Percentiles rank a stretch among this genome's conserved stretches.
Evolutionary conservation across 2,329 filamentous ascomycete genomes (phyloP).

Genomic region (Diaporthe humulicola): DNA sequence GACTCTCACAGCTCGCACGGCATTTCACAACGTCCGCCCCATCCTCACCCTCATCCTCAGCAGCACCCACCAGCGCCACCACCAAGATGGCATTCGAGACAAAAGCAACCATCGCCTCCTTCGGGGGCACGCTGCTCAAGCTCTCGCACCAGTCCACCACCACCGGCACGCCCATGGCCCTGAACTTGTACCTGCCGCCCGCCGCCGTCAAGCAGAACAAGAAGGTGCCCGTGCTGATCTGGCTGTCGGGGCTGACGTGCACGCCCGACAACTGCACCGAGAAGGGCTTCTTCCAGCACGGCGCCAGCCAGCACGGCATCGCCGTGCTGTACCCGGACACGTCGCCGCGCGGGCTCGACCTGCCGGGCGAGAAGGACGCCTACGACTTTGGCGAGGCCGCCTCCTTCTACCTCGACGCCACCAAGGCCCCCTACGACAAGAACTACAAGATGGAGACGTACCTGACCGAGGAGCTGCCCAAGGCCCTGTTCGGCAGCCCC

Average conservation of each 20-base stretch:
- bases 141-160: slow-evolving; percentile 85
- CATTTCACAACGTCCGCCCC: slow-evolving; percentile 28
- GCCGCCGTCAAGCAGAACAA: slow-evolving; percentile 66
- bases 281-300: slow-evolving; percentile 91
- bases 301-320: slow-evolving; percentile 83
- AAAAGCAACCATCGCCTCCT: slow-evolving; percentile 89
- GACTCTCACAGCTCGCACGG: slow-evolving; percentile 37
- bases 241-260: slow-evolving; percentile 94
- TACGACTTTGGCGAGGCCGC: slow-evolving; percentile 95
- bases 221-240: slow-evolving; percentile 89
- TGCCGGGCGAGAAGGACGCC: slow-evolving; percentile 86
- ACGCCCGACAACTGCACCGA: slow-evolving; percentile 88
- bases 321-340: slow-evolving; percentile 97
- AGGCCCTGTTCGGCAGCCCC: slow-evolving; percentile 74
- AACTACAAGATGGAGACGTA: slow-evolving; percentile 98
- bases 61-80: slow-evolving; percentile 22
- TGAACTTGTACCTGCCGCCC: slow-evolving; percentile 92
- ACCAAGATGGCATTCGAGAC: slow-evolving; percentile 85
- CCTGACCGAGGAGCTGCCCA: slow-evolving; percentile 88
- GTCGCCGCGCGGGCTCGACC: slow-evolving; percentile 85
- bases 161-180: slow-evolving; percentile 89
- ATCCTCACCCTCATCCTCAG: background rate
- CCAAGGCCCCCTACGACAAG: slow-evolving; percentile 76
- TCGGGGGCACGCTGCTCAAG: slow-evolving; percentile 95
- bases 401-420: slow-evolving; percentile 95